A percentile compares a stretch with the other conserved stretches of the same genome.
These are phyloP conservation scores for Bruguiera hainesii DNA, from an alignment of 441 rosid species.

Conservation along the genomic window DNA sequence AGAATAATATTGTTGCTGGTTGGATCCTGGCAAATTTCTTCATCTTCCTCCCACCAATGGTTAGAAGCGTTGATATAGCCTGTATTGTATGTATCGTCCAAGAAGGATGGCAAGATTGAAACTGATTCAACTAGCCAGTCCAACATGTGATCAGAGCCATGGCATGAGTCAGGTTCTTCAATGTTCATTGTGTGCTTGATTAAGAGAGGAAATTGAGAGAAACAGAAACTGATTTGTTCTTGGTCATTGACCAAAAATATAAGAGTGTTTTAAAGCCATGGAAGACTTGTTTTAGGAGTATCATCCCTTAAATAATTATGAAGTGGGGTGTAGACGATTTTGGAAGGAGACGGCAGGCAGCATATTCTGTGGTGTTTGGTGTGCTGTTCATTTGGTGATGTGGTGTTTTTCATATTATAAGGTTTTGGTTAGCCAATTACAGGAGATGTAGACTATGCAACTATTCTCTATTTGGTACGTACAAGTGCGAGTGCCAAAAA, in stretches of 20 bases:
- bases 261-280: constrained; percentile 1
- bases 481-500: too few relatives aligned
- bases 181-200: constrained; percentile 37
- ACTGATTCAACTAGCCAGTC: constrained; percentile 65
- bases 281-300: neutral
- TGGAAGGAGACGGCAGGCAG: constrained; percentile 35
- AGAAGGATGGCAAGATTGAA: constrained; percentile 49
- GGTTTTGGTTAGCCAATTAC: constrained; percentile 1
- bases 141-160: constrained; percentile 44
- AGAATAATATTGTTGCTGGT: constrained; percentile 19
- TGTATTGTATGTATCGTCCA: constrained; percentile 51
- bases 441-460: constrained; percentile 3
- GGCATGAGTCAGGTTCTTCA: constrained; percentile 55
- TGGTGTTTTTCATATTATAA: constrained; percentile 26
- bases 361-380: constrained; percentile 32
- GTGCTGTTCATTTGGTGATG: constrained; percentile 40
- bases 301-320: constrained; percentile 4
- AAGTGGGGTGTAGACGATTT: constrained; percentile 9
- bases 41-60: constrained; percentile 52
- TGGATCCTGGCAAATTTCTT: constrained; percentile 36
- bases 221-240: neutral
- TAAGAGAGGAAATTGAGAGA: neutral
- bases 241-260: constrained; percentile 24
- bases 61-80: constrained; percentile 31
- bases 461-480: neutral